phyloP scores from a whole-genome alignment of 257 asterid species.

The Solanum ossicruentum region DNA sequence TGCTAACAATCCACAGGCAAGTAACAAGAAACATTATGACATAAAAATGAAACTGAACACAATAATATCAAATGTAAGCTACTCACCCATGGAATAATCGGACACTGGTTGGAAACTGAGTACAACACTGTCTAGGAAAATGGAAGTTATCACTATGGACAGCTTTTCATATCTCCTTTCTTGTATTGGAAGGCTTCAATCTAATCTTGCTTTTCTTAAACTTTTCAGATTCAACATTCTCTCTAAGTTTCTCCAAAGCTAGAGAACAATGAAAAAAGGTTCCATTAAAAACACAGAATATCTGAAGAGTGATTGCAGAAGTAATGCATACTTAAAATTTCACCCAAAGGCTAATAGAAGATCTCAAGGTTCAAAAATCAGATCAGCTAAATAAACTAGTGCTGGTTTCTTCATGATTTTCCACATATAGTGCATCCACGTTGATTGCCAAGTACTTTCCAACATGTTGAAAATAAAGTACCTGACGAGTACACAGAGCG shows the following conservation, averaged over 20 bases:
- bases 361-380: neutral
- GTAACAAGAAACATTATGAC: neutral
- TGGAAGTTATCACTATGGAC: slow-evolving; percentile 1
- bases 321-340: neutral
- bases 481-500: slow-evolving; percentile 41
- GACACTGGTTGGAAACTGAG: neutral
- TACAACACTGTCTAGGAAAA: neutral
- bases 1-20: neutral
- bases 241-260: slow-evolving; percentile 68
- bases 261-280: neutral
- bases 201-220: slow-evolving; percentile 25
- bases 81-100: neutral
- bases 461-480: neutral
- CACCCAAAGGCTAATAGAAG: neutral
- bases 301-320: neutral
- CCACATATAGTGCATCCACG: neutral
- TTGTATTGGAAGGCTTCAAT: slow-evolving; percentile 8
- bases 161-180: slow-evolving; percentile 11
- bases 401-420: neutral
- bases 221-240: slow-evolving; percentile 41
- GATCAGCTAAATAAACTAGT: neutral
- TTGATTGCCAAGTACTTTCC: neutral
- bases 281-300: neutral
- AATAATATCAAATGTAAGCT: neutral
- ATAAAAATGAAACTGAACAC: neutral